Base-by-base conservation (phyloP, 176 grass and related monocot species). In the Cenchrus americanus region DNA sequence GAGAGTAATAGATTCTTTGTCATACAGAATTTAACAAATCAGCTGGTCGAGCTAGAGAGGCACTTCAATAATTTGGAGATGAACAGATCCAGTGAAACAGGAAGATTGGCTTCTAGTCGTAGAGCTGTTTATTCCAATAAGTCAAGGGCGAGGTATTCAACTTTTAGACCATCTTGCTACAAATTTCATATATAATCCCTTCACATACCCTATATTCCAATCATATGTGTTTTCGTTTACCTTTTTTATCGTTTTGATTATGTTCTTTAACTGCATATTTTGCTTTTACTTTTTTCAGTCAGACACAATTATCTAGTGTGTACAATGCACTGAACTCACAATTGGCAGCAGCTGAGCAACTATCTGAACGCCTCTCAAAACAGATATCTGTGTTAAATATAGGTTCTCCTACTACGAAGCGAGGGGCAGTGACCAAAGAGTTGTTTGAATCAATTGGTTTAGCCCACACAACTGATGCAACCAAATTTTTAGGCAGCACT, bases 51-150 rank as follows among this genome's bases (percentile, higher is more conserved):
- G 80, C 83, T 98, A 74, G 93, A 95, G 85, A 95, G 89, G 69
- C 87, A 98, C 69, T 98, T 98, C 85, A 98, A 98, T 90, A 86
- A 86, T 90, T 84, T 98, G 63, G 96, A 98, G 85, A 95, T 98
- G 84, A 98, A 93, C 86, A 87, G 79, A 90, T 93, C 86, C 69
- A 81, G 91, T 86, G 93, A 94, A 90, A 81, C 82, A 79, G 87
- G 89, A 85, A 88, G 82, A 91, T 69, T 81, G 79, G 79, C 86
- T 80, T 85, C 86, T 83, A 83, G 62, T 81, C 73, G 92, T 54
- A 89, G 89, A 87, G 78, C 81, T 86, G 30, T 95, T 54, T 88
- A 90, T 84, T 69, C 73, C 49, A 90, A 84, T 49, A 83, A 85
- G 26, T 62, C 90, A 59, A 78, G 77, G 50, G 84, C 88, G 24